Conservation (phyloP, 225 moss, liverwort and hornwort species). For the Takakia lepidozioides region DNA sequence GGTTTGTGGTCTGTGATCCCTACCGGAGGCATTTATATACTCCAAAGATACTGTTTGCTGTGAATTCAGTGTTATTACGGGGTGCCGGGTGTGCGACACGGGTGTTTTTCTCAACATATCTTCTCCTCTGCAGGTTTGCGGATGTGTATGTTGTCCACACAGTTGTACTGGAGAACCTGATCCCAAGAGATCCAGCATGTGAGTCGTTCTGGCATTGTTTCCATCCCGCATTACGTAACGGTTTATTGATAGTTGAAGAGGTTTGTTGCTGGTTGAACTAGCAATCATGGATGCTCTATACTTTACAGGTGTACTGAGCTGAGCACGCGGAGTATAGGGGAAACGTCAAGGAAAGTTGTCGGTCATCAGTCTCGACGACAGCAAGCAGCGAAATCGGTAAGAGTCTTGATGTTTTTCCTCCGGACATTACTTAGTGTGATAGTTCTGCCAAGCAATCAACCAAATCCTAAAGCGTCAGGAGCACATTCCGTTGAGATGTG, state of each 20-base stretch:
- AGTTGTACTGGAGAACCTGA: slow-evolving; percentile 17
- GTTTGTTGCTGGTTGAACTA: no score
- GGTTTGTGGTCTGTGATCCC: slow-evolving; percentile 15
- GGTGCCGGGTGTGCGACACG: background rate
- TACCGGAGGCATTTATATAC: no score
- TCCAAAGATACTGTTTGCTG: no score
- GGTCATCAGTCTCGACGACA: slow-evolving; percentile 23
- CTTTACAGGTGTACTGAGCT: slow-evolving; percentile 18
- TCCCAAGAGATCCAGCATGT: slow-evolving; percentile 36
- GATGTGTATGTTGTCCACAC: slow-evolving; percentile 38
- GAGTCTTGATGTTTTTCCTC: background rate
- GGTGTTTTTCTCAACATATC: background rate
- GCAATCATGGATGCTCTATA: no score
- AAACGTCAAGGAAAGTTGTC: slow-evolving; percentile 12
- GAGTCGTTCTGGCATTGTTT: slow-evolving; percentile 7
- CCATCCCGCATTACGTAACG: no score
- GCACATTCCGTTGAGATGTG: no score
- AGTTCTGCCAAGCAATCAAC: no score
- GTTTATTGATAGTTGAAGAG: no score
- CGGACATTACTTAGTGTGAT: background rate
- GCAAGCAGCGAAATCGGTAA: slow-evolving; percentile 17
- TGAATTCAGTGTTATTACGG: background rate
- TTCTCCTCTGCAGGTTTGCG: slow-evolving; percentile 23
- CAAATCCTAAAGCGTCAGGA: no score
- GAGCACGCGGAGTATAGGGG: slow-evolving; percentile 7